Conservation (phyloP, 768 basidiomycete species). For the Coprinellus micaceus region DNA sequence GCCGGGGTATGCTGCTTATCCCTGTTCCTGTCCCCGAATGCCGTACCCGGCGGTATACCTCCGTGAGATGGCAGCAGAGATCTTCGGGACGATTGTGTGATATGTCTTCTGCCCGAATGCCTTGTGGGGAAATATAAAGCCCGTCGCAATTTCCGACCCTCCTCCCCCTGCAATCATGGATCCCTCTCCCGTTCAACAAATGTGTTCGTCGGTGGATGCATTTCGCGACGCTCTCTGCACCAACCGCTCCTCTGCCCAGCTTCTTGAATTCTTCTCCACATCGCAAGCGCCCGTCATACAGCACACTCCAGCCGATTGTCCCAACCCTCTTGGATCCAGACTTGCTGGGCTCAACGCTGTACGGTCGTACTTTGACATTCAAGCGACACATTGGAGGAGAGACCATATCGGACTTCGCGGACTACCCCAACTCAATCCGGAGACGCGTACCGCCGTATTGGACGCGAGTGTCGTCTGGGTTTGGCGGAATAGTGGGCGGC, state of each 20-base stretch:
- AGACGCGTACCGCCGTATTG: conserved; percentile 27
- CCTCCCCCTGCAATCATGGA: conserved; percentile 12
- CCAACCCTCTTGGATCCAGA: conserved; percentile 30
- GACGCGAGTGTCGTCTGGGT: conserved; percentile 41
- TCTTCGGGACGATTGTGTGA: conserved; percentile 6
- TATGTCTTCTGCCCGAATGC: conserved; percentile 36
- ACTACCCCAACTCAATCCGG: conserved; percentile 22
- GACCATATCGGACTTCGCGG: conserved; percentile 22
- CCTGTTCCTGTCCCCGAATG: neutral
- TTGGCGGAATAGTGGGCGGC: conserved; percentile 40
- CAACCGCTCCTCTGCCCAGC: conserved; percentile 28
- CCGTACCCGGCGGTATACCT: neutral
- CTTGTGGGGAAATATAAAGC: conserved; percentile 16
- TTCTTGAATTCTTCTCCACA: conserved; percentile 39
- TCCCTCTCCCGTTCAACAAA: conserved; percentile 17
- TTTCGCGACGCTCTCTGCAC: conserved; percentile 37
- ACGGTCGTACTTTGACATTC: conserved; percentile 47
- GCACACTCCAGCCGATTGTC: conserved; percentile 35
- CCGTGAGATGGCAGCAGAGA: neutral
- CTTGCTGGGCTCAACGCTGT: conserved; percentile 42
- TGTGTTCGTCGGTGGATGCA: conserved; percentile 29
- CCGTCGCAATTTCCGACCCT: neutral
- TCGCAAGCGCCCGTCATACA: conserved; percentile 36
- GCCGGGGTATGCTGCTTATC: too few relatives aligned
- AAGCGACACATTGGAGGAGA: conserved; percentile 43